Evolutionary conservation across 192 early-diverging fungal genomes (phyloP), one percentile per base, ranked within the genome.

Genomic region (Backusella westeae): DNA sequence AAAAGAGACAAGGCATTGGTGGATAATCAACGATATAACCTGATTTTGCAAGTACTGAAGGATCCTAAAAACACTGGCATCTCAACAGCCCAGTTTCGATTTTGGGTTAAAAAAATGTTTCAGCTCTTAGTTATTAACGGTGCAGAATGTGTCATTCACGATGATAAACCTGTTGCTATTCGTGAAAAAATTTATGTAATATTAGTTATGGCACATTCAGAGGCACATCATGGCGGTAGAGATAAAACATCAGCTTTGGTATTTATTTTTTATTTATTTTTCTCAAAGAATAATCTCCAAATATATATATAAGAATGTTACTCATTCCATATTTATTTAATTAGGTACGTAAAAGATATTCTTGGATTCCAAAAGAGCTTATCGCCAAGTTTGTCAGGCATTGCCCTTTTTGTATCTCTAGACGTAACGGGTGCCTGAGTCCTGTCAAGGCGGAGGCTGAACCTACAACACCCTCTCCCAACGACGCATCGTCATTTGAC

Each of bases 101-200:
- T 87, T 73, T 87, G 85, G 85, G 85, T 84, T 10, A 87, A 87
- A 38, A 87, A 87, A 21, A 87, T 87, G 85, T 87, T 87, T 73
- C 80, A 84, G 2, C 74, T 87, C 10, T 44, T 63, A n/a, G 29
- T 32, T 4, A 69, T 67, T 14, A 78, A 78, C 17, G 76, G 78
- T 0, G 77, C 71, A 4, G 83, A 87, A 63, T 67, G 83, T 23
- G 83, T 87, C 5, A 83, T 80, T 39, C 85, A 87, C 70, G 78
- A 84, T 8, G 80, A 84, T 32, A 87, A 87, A 42, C 85, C 85
- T 19, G 82, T 87, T 1, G 85, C 85, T 6, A 87, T 77, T n/a
- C 81, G 82, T 34, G 85, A 87, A 44, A 75, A 82, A 35, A 74
- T 87, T 2, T 83, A 87, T 71, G 76, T 78, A 29, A 84, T 87